Conservation (phyloP, 2,329 filamentous ascomycete species). For the Aspergillus arachidicola region DNA sequence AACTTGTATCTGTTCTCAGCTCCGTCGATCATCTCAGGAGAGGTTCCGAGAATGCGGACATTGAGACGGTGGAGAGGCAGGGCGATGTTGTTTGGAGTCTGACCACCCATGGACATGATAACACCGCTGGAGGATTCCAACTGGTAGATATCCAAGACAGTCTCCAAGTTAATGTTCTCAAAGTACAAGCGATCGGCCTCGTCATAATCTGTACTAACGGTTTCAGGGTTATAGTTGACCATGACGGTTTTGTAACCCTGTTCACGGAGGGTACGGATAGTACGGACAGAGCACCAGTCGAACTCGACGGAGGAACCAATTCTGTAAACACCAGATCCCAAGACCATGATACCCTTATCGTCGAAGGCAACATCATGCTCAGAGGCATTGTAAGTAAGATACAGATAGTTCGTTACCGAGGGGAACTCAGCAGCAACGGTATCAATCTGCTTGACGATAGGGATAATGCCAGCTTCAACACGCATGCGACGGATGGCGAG, state of each 20-base stretch:
- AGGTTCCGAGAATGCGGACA: slow-evolving; percentile 91
- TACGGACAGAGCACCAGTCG: slow-evolving; percentile 96
- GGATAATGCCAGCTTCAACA: slow-evolving; percentile 82
- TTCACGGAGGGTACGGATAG: slow-evolving; percentile 85
- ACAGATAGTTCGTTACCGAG: slow-evolving; percentile 91
- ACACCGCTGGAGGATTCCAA: slow-evolving; percentile 82
- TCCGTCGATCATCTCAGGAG: slow-evolving; percentile 97
- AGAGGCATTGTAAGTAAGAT: slow-evolving; percentile 90
- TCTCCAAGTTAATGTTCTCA: slow-evolving; percentile 90
- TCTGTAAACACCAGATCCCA: slow-evolving; percentile 93
- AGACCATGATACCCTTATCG: slow-evolving; percentile 92
- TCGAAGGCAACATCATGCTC: slow-evolving; percentile 82
- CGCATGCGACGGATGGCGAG: slow-evolving; percentile 81
- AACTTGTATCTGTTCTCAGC: slow-evolving; percentile 99
- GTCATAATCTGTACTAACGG: slow-evolving; percentile 86
- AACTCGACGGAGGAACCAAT: slow-evolving; percentile 98
- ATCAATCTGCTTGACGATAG: slow-evolving; percentile 96
- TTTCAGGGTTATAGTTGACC: slow-evolving; percentile 94
- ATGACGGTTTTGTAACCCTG: slow-evolving; percentile 91
- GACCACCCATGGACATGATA: slow-evolving; percentile 93
- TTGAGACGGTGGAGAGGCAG: slow-evolving; percentile 84
- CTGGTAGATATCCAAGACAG: slow-evolving; percentile 89
- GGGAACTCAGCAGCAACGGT: slow-evolving; percentile 98
- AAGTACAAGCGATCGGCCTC: slow-evolving; percentile 95
- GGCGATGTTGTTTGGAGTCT: slow-evolving; percentile 97